Conservation (phyloP, 805 yeast genomes). For the Wickerhamiella nectarea region DNA sequence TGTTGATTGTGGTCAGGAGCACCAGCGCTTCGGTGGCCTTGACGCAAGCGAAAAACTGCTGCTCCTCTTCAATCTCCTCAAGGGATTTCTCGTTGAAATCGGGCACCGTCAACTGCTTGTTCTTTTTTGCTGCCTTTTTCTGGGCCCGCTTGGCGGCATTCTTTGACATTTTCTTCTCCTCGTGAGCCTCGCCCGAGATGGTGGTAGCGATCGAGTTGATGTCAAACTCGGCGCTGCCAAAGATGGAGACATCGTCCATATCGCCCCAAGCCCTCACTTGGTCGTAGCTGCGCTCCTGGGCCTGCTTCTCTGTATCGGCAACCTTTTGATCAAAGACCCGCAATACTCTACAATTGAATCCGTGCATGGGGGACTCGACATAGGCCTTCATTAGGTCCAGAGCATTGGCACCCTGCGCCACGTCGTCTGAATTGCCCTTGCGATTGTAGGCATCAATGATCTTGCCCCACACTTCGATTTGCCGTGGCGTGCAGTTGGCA, state of each 20-base stretch:
- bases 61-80: constrained; percentile 22
- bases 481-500: constrained; percentile 16
- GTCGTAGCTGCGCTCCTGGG: constrained; percentile 18
- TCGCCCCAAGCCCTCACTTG: constrained; percentile 23
- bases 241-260: constrained; percentile 22
- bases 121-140: constrained; percentile 20
- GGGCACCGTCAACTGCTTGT: constrained; percentile 11
- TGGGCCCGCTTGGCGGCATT: constrained; percentile 20
- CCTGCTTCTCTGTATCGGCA: constrained; percentile 4
- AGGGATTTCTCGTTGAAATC: constrained; percentile 17
- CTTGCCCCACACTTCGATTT: constrained; percentile 24
- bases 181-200: not conserved
- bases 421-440: constrained; percentile 18
- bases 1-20: constrained; percentile 27
- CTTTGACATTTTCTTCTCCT: constrained; percentile 18
- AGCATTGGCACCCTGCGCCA: constrained; percentile 25
- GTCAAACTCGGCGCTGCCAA: constrained; percentile 3
- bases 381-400: constrained; percentile 25
- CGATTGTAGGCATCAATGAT: constrained; percentile 25
- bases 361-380: constrained; percentile 18
- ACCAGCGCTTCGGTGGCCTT: constrained; percentile 32
- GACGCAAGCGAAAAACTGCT: constrained; percentile 26
- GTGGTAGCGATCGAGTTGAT: not conserved
- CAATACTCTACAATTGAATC: constrained; percentile 23
- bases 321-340: constrained; percentile 22